Evolutionary conservation across 2,329 filamentous ascomycete species (phyloP), one percentile per base, ranked within the genome.

Genomic region (Colletotrichum sp.): DNA sequence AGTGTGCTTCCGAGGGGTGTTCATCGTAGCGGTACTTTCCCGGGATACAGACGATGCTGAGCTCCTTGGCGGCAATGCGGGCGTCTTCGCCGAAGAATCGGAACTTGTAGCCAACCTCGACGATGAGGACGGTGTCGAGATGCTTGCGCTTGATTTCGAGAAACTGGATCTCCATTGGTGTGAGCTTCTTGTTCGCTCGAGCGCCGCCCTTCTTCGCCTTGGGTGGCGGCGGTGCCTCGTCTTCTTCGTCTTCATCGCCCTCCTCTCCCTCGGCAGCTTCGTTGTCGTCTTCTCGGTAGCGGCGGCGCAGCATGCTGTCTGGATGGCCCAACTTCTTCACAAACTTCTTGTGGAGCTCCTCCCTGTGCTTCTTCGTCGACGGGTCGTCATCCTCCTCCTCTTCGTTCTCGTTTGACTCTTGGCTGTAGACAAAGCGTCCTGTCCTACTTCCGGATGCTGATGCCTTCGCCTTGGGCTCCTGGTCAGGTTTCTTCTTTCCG

Each of bases 101-200:
- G 85, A 98, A 99, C 83, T 99, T 99, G 87, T 99, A 99, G 67
- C 97, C 97, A 10, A 99, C 97, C 83, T 99, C 96, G 68, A 99
- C 93, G 15, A 99, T 94, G 70, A 99, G 89, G 24, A 99, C 81
- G 0, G 96, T 97, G 82, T 99, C 97, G 87, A 95, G 90, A 82
- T 99, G 93, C 80, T 96, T 95, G 76, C 93, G 90, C 86, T 99
- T 99, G 84, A 99, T 98, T 21, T 98, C 96, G 8, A 99, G 89
- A 74, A 98, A 94, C 81, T 99, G 97, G 55, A 94, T 91, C 84
- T 99, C 96, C 93, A 99, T 94, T 0, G 97, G 97, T 1, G 97
- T 99, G 76, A 99, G 90, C 83, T 98, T 98, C 83, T 92, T 93
- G n/a, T 71, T 76, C 9, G 77, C 77, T 30, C 75, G 62, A 4